Percentiles rank a stretch among this genome's conserved stretches.
Conservation (phyloP, 352 stramenopile species). For the Phytophthora pisi region DNA sequence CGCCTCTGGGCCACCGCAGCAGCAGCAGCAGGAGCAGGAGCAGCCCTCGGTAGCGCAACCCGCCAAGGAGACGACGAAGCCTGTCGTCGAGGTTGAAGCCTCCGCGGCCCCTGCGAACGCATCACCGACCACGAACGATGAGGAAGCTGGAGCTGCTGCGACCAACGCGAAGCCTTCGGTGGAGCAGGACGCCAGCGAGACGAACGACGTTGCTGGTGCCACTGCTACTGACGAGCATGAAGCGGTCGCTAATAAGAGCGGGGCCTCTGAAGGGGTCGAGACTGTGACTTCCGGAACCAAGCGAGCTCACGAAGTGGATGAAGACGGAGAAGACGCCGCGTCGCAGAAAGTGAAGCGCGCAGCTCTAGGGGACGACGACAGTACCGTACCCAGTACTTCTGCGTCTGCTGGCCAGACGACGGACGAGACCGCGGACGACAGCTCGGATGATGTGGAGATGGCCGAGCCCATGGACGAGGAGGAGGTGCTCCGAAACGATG, state of each 20-base stretch:
- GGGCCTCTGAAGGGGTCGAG: background rate
- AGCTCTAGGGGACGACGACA: conserved; percentile 14
- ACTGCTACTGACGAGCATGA: background rate
- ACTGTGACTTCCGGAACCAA: conserved; percentile 14
- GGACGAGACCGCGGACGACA: conserved; percentile 37
- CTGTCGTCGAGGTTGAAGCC: background rate
- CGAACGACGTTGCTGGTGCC: background rate
- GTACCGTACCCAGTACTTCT: conserved; percentile 9
- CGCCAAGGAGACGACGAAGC: background rate
- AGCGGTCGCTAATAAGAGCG: background rate
- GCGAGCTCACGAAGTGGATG: conserved; percentile 19
- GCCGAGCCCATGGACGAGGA: conserved; percentile 25
- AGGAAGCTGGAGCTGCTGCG: background rate
- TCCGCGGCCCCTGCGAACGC: background rate
- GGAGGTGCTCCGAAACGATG: conserved; percentile 21
- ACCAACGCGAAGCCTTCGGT: background rate
- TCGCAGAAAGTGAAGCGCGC: conserved; percentile 27
- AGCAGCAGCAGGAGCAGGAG: background rate
- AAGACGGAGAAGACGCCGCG: background rate
- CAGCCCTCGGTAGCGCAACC: background rate
- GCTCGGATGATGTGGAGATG: conserved; percentile 46
- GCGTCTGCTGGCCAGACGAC: conserved; percentile 25
- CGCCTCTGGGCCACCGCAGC: too few relatives aligned
- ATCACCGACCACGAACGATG: conserved; percentile 1
- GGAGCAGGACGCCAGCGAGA: background rate